Conservation (phyloP, 2,329 filamentous ascomycete species). For the Tetracladium maxilliforme region DNA sequence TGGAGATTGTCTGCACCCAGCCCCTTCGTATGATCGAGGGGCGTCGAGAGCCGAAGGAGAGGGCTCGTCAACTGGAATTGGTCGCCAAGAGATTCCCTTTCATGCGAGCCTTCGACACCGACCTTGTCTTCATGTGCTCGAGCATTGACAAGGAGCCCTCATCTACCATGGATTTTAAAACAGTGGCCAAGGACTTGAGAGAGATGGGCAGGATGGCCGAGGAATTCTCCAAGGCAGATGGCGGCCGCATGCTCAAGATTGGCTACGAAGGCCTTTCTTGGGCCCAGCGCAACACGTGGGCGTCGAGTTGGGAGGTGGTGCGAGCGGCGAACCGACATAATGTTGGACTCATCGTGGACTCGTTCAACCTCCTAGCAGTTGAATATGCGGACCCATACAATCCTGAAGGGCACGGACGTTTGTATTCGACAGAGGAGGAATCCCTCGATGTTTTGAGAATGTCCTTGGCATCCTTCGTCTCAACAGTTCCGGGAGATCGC, state of each 20-base stretch:
- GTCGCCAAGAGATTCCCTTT: slow-evolving; percentile 17
- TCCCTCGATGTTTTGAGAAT: slow-evolving; percentile 11
- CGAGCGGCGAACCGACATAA: slow-evolving; percentile 15
- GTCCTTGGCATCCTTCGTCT: slow-evolving; percentile 11
- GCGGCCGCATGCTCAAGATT: slow-evolving; percentile 13
- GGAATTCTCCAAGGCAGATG: slow-evolving; percentile 11
- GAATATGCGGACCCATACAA: slow-evolving; percentile 17
- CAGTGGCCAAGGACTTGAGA: slow-evolving; percentile 14
- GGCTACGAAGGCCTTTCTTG: slow-evolving; percentile 17
- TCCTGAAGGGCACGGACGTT: slow-evolving; percentile 12
- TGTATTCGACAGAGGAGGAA: slow-evolving; percentile 12
- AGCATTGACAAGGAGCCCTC: slow-evolving; percentile 14
- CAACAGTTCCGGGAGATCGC: slow-evolving; percentile 13
- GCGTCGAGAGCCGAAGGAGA: slow-evolving; percentile 12
- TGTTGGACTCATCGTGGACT: slow-evolving; percentile 16
- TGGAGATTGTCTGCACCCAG: slow-evolving; percentile 16
- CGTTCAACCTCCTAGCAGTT: slow-evolving; percentile 16
- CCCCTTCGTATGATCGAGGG: slow-evolving; percentile 16
- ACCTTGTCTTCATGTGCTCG: slow-evolving; percentile 18
- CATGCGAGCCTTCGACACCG: slow-evolving; percentile 18
- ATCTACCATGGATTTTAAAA: slow-evolving; percentile 14
- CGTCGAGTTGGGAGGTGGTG: slow-evolving; percentile 16
- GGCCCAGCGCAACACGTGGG: slow-evolving; percentile 17
- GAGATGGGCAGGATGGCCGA: slow-evolving; percentile 16
- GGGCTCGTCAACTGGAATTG: slow-evolving; percentile 9